Conservation (phyloP, 2,329 filamentous ascomycete genomes). For the Cercospora brassicicola region DNA sequence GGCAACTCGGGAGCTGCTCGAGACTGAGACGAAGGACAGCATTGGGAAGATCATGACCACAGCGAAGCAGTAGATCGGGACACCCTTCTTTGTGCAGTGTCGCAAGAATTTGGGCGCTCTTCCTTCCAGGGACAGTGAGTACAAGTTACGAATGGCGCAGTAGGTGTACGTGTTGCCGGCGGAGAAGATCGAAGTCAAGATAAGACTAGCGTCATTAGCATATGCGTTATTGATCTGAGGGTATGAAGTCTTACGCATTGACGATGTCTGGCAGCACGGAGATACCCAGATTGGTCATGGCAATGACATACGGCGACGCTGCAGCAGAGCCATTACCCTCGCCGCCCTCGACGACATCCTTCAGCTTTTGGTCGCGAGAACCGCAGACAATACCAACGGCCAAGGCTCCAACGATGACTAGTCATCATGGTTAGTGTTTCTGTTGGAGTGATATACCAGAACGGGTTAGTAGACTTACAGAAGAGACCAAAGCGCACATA, state of each 20-base stretch:
- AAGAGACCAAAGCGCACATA: constrained; percentile 46
- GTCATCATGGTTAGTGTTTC: constrained; percentile 30
- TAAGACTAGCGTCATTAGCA: constrained; percentile 23
- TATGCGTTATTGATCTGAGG: background rate
- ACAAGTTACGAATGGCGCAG: constrained; percentile 55
- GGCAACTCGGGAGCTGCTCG: constrained; percentile 34
- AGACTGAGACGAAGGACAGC: constrained; percentile 40
- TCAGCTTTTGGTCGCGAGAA: constrained; percentile 35
- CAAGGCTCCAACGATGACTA: constrained; percentile 50
- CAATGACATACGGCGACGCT: constrained; percentile 41
- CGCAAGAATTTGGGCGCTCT: constrained; percentile 57
- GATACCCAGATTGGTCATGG: constrained; percentile 46
- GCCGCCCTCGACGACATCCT: constrained; percentile 28
- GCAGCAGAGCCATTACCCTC: constrained; percentile 34
- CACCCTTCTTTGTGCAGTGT: constrained; percentile 61
- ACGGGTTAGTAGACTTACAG: background rate
- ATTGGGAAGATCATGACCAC: constrained; percentile 48
- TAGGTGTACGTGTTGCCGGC: constrained; percentile 59
- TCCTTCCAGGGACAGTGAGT: constrained; percentile 56
- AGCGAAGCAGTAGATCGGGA: constrained; percentile 60
- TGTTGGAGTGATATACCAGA: background rate
- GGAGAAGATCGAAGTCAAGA: constrained; percentile 57
- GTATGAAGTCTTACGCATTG: constrained; percentile 31
- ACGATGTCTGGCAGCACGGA: constrained; percentile 46
- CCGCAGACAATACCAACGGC: constrained; percentile 46